Conservation (phyloP, 768 basidiomycete species). For the Clitopilus hobsonii region DNA sequence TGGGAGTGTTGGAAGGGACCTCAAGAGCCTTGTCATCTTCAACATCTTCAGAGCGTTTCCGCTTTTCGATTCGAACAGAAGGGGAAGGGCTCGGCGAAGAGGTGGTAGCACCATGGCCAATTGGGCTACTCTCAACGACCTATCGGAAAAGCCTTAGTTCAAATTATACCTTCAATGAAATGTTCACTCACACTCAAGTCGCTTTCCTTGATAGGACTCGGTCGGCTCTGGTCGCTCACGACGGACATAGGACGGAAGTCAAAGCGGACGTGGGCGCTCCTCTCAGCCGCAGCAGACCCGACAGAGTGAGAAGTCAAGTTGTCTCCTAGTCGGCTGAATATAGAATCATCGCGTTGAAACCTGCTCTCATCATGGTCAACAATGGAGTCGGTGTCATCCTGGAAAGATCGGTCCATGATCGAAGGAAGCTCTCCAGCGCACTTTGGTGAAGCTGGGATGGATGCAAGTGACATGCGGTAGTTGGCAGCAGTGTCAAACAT, state of each 20-base stretch:
- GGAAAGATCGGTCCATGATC: conserved; percentile 48
- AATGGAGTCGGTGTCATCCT: conserved; percentile 43
- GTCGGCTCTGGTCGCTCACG: conserved; percentile 43
- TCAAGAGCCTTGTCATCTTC: neutral
- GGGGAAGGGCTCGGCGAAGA: conserved; percentile 69
- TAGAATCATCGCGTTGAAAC: conserved; percentile 8
- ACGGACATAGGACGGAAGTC: conserved; percentile 66
- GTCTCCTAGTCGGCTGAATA: conserved; percentile 55
- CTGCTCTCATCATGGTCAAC: neutral
- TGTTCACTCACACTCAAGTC: conserved; percentile 79
- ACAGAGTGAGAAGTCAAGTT: conserved; percentile 45
- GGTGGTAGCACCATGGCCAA: conserved; percentile 62
- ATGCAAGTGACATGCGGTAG: conserved; percentile 47
- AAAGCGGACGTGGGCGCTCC: neutral
- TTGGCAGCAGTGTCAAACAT: conserved; percentile 67
- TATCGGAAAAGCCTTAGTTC: no score
- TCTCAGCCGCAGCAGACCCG: no score
- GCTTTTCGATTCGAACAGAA: conserved; percentile 60
- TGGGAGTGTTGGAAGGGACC: conserved; percentile 21
- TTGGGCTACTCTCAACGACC: no score
- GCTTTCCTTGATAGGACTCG: conserved; percentile 58
- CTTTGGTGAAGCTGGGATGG: conserved; percentile 66
- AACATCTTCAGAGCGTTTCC: conserved; percentile 35
- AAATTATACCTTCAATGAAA: no score
- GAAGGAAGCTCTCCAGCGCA: conserved; percentile 64